Percentiles rank a stretch among this genome's conserved stretches.
phyloP scores from a whole-genome alignment of 495 filamentous ascomycete genomes.

The Halenospora varia region DNA sequence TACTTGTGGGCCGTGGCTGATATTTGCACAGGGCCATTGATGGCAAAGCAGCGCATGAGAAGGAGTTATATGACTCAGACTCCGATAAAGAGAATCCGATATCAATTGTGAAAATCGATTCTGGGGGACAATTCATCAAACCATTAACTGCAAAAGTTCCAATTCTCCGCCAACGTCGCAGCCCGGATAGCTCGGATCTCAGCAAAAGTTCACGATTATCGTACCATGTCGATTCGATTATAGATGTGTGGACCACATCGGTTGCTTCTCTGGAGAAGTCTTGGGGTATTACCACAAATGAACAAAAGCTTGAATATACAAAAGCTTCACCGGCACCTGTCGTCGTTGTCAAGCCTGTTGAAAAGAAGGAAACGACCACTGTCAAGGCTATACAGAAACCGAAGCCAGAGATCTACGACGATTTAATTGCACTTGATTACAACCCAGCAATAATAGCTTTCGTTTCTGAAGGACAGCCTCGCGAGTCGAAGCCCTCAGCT shows the following conservation, averaged over 20 bases:
- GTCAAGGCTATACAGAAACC: background rate
- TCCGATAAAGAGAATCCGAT: background rate
- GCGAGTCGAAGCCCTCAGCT: background rate
- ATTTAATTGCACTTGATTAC: slow-evolving; percentile 1
- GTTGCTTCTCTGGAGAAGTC: background rate
- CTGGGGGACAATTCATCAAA: background rate
- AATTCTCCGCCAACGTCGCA: background rate
- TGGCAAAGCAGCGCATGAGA: background rate
- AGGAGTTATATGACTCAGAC: background rate
- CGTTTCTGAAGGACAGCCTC: slow-evolving; percentile 1
- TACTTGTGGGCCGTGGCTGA: background rate
- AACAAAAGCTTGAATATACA: no score
- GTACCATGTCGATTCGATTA: background rate
- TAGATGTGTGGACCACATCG: background rate
- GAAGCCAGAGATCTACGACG: background rate
- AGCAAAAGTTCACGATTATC: background rate
- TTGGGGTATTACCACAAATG: background rate
- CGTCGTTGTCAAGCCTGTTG: background rate
- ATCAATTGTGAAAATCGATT: background rate
- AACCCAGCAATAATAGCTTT: slow-evolving; percentile 6
- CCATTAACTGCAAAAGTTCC: background rate
- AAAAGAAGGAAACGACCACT: background rate
- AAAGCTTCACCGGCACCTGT: background rate
- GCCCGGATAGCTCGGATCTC: background rate
- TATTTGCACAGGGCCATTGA: background rate